phyloP scores from a whole-genome alignment of 1,284 basidiomycete genomes.

The Rugosomyces carneus region DNA sequence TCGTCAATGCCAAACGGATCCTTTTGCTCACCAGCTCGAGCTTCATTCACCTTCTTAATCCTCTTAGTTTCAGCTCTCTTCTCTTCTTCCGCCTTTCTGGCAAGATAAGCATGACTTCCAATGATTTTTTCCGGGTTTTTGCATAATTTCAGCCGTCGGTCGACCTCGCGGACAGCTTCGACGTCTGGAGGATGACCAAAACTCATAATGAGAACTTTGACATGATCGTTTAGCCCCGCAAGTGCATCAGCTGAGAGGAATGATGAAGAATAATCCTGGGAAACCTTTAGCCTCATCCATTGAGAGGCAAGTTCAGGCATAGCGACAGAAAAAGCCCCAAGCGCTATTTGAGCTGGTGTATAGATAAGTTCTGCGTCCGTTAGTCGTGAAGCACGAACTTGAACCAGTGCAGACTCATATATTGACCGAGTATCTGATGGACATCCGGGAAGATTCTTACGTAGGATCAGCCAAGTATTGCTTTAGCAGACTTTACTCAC shows the following conservation, averaged over 20 bases:
- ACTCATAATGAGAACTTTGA: constrained; percentile 52
- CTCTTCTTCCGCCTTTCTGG: constrained; percentile 60
- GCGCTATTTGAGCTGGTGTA: constrained; percentile 88
- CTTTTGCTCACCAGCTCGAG: constrained; percentile 41
- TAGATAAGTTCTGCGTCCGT: constrained; percentile 93
- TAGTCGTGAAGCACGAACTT: constrained; percentile 70
- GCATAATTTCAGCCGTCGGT: constrained; percentile 77
- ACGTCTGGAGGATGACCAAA: constrained; percentile 66
- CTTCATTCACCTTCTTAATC: constrained; percentile 54
- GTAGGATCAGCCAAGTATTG: constrained; percentile 6
- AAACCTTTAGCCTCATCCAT: constrained; percentile 58
- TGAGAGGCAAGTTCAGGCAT: constrained; percentile 53
- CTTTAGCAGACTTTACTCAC: constrained; percentile 33
- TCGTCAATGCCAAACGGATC: constrained; percentile 67
- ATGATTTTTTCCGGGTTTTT: constrained; percentile 92
- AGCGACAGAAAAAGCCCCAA: constrained; percentile 74
- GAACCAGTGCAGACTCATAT: constrained; percentile 55
- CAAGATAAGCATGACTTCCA: constrained; percentile 74
- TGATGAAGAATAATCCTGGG: constrained; percentile 16
- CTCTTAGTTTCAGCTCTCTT: constrained; percentile 60
- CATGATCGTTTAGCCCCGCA: constrained; percentile 38
- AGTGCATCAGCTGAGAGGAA: constrained; percentile 24
- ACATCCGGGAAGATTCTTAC: constrained; percentile 45
- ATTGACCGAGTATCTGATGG: constrained; percentile 34
- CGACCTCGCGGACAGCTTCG: constrained; percentile 82